Evolutionary conservation across 2,329 filamentous ascomycete species (phyloP), one percentile per base, ranked within the genome.

Genomic region (Fusarium phyllophilum): DNA sequence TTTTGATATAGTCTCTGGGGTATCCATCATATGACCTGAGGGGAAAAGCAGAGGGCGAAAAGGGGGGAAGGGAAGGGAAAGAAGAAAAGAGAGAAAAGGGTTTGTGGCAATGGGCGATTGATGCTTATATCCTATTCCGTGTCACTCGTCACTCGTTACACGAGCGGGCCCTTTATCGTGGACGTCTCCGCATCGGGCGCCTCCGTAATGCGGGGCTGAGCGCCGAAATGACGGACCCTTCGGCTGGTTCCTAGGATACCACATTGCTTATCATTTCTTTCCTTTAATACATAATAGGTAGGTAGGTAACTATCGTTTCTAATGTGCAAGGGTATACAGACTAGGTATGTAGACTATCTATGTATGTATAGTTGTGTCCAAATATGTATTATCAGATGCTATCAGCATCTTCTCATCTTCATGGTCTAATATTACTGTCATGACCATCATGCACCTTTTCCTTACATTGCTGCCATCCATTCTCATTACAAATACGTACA

Each of bases 1-100:
- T 74, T 65, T 68, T 56, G 78, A 72, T 72, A 78, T 77, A 61
- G 81, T 76, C 58, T 72, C 68, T 60, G 68, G 72, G 17, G 59
- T 62, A 29, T 71, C 61, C 77, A 79, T 78, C 62, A 22, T 45
- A 31, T 45, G 26, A 41, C 8, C 22, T 39, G 17, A 36, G 42
- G 39, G 26, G 62, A 15, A 20, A 42, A 44, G 22, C 5, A 20
- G 24, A 29, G 58, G 24, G n/a, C 34, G 29, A 18, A 26, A 34
- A 38, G 22, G 29, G 54, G 34, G 36, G 44, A 49, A 39, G 41
- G 44, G 31, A 11, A 24, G n/a, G 38, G n/a, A 31, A 31, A 34
- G 48, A 44, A 39, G 34, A 15, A 36, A 44, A 36, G 36, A 31
- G 26, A n/a, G 29, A 8, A 31, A 24, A 45, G 38, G 44, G 22